phyloP scores from a whole-genome alignment of 1,284 basidiomycete species.

The Caloboletus firmus region DNA sequence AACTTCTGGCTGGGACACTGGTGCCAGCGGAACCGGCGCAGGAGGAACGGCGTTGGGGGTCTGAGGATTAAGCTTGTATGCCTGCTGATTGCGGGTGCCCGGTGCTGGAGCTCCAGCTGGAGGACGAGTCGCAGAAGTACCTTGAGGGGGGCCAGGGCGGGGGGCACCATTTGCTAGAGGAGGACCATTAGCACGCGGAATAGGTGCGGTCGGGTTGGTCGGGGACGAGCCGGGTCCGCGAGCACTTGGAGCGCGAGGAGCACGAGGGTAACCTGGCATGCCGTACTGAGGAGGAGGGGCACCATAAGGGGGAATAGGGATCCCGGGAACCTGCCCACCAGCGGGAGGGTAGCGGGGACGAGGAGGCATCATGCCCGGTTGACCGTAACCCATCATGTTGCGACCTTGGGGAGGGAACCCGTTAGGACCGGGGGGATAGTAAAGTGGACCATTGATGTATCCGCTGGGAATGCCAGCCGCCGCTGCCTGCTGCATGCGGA shows the following conservation, averaged over 20 bases:
- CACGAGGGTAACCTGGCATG: conserved; percentile 64
- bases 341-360: conserved; percentile 77
- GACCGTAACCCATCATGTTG: conserved; percentile 80
- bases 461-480: conserved; percentile 80
- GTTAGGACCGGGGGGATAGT: conserved; percentile 83
- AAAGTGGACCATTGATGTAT: conserved; percentile 84
- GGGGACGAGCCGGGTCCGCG: conserved; percentile 61
- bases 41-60: conserved; percentile 42
- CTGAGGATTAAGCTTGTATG: conserved; percentile 43
- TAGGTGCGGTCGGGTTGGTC: conserved; percentile 57
- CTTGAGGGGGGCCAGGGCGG: conserved; percentile 49
- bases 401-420: conserved; percentile 79
- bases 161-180: conserved; percentile 54
- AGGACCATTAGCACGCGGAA: conserved; percentile 56
- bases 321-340: conserved; percentile 71
- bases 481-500: conserved; percentile 91
- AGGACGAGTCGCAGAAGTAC: conserved; percentile 41
- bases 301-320: conserved; percentile 73
- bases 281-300: conserved; percentile 63
- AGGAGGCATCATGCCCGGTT: conserved; percentile 84
- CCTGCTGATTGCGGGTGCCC: conserved; percentile 36
- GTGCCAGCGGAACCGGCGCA: conserved; percentile 37
- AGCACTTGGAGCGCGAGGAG: conserved; percentile 51
- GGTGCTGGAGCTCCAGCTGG: conserved; percentile 46
- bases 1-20: conserved; percentile 43